Conservation (phyloP, 495 filamentous ascomycete genomes). For the Xylaria cubensis region DNA sequence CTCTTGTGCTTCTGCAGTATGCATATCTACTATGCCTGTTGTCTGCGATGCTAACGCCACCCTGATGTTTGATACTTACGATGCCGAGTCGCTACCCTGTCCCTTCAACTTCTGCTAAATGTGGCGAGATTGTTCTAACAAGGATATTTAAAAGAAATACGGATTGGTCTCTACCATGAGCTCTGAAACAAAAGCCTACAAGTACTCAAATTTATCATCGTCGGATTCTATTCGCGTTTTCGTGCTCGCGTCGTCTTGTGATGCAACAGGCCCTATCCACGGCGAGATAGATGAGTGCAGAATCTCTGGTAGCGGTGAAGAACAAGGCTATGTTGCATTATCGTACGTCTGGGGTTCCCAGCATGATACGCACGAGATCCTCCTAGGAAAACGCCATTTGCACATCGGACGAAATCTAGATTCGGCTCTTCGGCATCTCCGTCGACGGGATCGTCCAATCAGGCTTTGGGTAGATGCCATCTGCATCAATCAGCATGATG, state of each 20-base stretch:
- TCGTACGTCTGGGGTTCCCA: background rate
- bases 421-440: background rate
- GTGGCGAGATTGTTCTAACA: too few relatives aligned
- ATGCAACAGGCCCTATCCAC: background rate
- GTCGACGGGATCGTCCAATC: background rate
- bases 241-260: background rate
- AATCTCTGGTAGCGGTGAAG: background rate
- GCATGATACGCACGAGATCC: background rate
- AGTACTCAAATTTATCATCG: background rate
- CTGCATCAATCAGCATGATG: conserved; percentile 30
- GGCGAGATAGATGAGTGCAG: background rate
- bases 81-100: too few relatives aligned
- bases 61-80: too few relatives aligned
- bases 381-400: background rate
- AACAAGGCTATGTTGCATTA: background rate
- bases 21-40: too few relatives aligned
- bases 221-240: background rate
- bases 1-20: too few relatives aligned
- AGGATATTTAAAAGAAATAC: too few relatives aligned
- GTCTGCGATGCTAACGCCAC: too few relatives aligned
- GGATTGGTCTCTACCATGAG: too few relatives aligned
- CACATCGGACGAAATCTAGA: background rate
- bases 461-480: conserved; percentile 28
- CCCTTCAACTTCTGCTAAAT: too few relatives aligned
- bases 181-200: too few relatives aligned